These are phyloP conservation scores for Hordeum vulgare DNA, from an alignment of 176 grass and related monocot genomes.

Conservation along the genomic window DNA sequence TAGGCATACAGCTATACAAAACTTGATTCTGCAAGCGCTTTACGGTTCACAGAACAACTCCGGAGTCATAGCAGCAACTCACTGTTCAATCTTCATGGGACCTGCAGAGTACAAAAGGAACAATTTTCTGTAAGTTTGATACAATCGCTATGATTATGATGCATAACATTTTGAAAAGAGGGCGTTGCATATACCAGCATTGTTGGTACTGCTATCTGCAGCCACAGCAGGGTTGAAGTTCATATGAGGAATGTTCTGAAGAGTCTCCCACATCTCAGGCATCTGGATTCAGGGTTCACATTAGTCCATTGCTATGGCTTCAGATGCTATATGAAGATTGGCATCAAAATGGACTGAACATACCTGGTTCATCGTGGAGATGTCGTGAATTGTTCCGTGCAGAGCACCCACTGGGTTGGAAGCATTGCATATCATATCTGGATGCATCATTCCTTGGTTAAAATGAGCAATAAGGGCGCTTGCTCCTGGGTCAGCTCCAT, in stretches of 20 bases:
- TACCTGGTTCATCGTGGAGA: slow-evolving; percentile 58
- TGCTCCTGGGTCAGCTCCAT: slow-evolving; percentile 41
- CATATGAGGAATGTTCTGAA: slow-evolving; percentile 53
- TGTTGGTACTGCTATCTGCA: slow-evolving; percentile 30
- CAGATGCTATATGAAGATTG: neutral
- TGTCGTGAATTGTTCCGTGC: slow-evolving; percentile 22
- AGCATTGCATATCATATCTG: slow-evolving; percentile 53
- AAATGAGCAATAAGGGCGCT: slow-evolving; percentile 34
- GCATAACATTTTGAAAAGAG: neutral
- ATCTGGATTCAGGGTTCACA: slow-evolving; percentile 46
- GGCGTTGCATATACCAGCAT: slow-evolving; percentile 30
- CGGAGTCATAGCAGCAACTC: slow-evolving; percentile 10
- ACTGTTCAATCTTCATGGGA: slow-evolving; percentile 54
- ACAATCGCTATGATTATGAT: neutral
- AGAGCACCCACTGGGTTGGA: slow-evolving; percentile 31
- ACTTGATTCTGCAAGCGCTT: slow-evolving; percentile 19
- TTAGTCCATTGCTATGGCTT: slow-evolving; percentile 12
- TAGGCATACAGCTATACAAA: slow-evolving; percentile 68
- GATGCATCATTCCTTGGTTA: slow-evolving; percentile 51
- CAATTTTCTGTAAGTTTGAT: slow-evolving; percentile 16
- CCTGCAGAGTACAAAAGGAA: slow-evolving; percentile 24
- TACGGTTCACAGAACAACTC: slow-evolving; percentile 20
- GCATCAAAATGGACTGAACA: slow-evolving; percentile 9
- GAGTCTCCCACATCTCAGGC: slow-evolving; percentile 55
- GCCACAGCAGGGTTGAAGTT: slow-evolving; percentile 43